Base-by-base conservation (phyloP, 1,284 basidiomycete species). In the Malassezia restricta region DNA sequence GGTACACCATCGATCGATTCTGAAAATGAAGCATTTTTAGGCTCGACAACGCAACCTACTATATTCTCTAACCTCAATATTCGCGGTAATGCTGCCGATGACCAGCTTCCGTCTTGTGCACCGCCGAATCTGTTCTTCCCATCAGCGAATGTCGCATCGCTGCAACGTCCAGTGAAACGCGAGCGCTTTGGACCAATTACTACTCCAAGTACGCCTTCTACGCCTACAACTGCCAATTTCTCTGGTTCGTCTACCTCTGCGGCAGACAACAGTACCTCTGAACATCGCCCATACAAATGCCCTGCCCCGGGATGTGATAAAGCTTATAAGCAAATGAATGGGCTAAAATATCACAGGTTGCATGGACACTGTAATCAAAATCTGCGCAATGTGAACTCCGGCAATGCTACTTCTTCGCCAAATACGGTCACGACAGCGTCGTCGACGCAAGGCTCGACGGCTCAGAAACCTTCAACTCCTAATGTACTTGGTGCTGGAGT, bases 281-380 rank as follows among this genome's bases (percentile, higher is more conserved):
- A 62, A 47, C 76, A 79, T 61, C 95, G 95, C 75, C 92, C 92
- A 0, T 98, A 92, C 83, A 82, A 85, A 59, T 98, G 92, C 78
- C 89, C 89, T 12, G 92, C 92, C 65, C 84, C 87, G 0, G 92
- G 94, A 51, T 98, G 92, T 78, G 91, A 90, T 78, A 98, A 98
- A 80, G 83, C 83, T 41, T 98, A 98, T 80, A 96, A 96, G 79
- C 92, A 96, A 76, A 89, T 88, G 56, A 88, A 88, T 70, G 86
- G 86, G 1, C 79, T 98, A 66, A 96, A 98, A 78, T 96, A 96
- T 76, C 92, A 98, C 76, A 84, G 91, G 75, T 84, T 87, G 15
- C 87, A 89, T 71, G 87, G 92, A 3, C 86, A 85, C 62, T 96
- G 90, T 76, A 73, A 73, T 52, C 68, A 70, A 51, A 73, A 65